These are phyloP conservation scores for Sonneratia caseolaris DNA, from an alignment of 345 rosid genomes.

Conservation along the genomic window DNA sequence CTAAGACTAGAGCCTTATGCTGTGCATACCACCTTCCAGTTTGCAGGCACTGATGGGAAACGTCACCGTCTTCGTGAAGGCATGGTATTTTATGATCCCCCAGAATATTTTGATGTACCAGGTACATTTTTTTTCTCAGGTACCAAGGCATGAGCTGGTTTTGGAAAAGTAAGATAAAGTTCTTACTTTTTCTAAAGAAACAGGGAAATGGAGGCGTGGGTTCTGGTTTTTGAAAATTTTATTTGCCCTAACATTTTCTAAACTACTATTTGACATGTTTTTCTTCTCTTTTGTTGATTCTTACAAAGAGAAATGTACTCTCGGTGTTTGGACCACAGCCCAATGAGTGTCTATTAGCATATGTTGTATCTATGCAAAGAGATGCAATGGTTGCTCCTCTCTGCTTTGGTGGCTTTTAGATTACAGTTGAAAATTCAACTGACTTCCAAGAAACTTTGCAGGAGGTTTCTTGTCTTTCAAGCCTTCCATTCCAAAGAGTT, in stretches of 20 bases:
- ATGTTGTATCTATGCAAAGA: background rate
- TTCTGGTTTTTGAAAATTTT: background rate
- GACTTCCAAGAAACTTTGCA: constrained; percentile 21
- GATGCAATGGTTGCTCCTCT: background rate
- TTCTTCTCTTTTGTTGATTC: background rate
- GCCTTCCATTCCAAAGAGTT: constrained; percentile 70
- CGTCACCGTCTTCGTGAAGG: constrained; percentile 91
- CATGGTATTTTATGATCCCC: constrained; percentile 81
- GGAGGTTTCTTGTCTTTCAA: constrained; percentile 89
- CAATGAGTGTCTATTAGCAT: background rate
- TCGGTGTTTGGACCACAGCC: background rate
- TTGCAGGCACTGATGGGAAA: constrained; percentile 95
- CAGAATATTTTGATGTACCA: constrained; percentile 73
- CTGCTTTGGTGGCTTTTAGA: background rate
- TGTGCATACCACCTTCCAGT: constrained; percentile 93
- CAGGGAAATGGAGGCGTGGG: background rate
- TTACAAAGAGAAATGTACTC: background rate
- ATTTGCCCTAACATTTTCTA: background rate
- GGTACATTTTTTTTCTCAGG: constrained; percentile 31
- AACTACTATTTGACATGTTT: background rate
- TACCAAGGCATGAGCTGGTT: constrained; percentile 4
- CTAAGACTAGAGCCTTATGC: constrained; percentile 89
- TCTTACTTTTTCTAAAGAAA: background rate
- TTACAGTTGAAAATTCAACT: background rate
- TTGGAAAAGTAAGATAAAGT: background rate